Conservation (phyloP, 2,329 filamentous ascomycete genomes). For the Hymenoscyphus albidus region DNA sequence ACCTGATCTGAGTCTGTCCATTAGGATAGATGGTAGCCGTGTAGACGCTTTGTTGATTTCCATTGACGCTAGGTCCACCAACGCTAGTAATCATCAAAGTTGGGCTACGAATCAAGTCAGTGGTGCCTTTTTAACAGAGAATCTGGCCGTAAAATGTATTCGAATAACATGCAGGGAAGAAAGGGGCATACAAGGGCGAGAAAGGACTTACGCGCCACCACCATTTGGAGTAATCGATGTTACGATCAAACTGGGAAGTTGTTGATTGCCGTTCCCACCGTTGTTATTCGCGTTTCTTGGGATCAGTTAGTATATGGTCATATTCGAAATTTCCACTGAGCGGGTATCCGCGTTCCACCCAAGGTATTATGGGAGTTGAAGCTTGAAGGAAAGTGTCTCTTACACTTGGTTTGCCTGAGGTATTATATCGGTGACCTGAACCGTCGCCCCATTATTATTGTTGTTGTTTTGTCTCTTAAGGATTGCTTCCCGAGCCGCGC, state of each 20-base stretch:
- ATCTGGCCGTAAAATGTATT: neutral
- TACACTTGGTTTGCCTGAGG: neutral
- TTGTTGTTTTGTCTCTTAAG: neutral
- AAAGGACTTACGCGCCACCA: neutral
- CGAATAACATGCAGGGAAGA: neutral
- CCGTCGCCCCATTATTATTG: neutral
- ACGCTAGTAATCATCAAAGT: neutral
- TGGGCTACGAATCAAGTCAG: neutral
- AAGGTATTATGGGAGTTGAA: neutral
- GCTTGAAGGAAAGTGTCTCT: neutral
- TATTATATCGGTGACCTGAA: neutral
- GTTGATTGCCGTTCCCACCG: neutral
- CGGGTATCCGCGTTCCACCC: no score
- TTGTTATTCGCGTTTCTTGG: neutral
- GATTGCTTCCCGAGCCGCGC: neutral
- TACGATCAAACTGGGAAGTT: neutral
- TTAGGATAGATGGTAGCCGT: conserved; percentile 1
- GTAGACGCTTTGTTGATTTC: neutral
- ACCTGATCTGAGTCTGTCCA: neutral
- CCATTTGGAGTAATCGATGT: neutral
- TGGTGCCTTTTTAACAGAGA: neutral
- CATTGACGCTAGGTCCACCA: neutral
- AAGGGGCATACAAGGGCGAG: neutral
- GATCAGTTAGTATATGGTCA: neutral
- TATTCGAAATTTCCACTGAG: neutral